phyloP scores from a whole-genome alignment of 441 rosid species.

The Erodium texanum region DNA sequence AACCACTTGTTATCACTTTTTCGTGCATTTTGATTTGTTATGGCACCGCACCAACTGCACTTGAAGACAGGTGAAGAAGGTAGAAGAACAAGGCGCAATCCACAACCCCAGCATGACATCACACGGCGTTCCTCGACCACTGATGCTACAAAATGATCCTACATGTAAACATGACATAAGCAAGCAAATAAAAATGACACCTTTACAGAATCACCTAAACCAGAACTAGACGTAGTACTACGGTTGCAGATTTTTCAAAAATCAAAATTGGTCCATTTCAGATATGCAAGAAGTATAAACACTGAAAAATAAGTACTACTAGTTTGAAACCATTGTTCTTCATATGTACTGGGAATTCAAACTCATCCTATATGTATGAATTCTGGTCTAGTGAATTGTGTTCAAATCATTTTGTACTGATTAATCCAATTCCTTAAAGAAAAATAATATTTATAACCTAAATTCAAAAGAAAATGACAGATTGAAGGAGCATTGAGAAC shows the following conservation, averaged over 20 bases:
- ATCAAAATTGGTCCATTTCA: not conserved
- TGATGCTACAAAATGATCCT: constrained; percentile 44
- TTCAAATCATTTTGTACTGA: not conserved
- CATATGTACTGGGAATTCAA: not conserved
- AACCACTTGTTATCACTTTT: constrained; percentile 38
- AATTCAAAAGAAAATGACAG: too few relatives aligned
- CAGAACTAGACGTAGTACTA: not conserved
- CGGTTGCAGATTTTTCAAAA: not conserved
- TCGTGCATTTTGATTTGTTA: constrained; percentile 44
- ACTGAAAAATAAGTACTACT: not conserved
- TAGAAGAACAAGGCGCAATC: constrained; percentile 67
- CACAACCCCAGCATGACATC: constrained; percentile 85
- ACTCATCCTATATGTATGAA: not conserved
- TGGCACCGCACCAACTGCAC: constrained; percentile 97
- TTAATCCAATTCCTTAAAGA: not conserved
- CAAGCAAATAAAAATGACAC: not conserved
- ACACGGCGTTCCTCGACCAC: constrained; percentile 44
- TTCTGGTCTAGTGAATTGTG: not conserved
- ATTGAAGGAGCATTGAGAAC: too few relatives aligned
- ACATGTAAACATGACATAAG: constrained; percentile 9
- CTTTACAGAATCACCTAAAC: not conserved
- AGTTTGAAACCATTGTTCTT: not conserved
- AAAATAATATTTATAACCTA: too few relatives aligned
- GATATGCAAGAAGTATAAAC: not conserved
- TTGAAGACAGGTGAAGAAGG: constrained; percentile 57